These are phyloP conservation scores for Edaphochlamys debaryana DNA, from an alignment of 139 green algal species.

Conservation along the genomic window DNA sequence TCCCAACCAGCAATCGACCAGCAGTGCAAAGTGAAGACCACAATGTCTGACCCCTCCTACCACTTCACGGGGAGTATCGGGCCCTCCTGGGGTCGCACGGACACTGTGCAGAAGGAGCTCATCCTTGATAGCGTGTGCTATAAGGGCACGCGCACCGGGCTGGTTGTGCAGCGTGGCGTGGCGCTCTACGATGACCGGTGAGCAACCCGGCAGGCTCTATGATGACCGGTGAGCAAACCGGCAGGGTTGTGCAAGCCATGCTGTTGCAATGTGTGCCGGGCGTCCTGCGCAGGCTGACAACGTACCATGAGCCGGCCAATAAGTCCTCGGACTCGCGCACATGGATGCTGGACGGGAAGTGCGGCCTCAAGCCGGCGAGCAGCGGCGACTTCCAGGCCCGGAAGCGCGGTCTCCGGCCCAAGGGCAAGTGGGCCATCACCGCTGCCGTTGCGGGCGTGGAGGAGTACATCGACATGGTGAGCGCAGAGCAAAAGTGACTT, in stretches of 20 bases:
- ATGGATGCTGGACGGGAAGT: slow-evolving; percentile 54
- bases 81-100: too few species aligned
- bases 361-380: slow-evolving; percentile 45
- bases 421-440: slow-evolving; percentile 40
- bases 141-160: not conserved
- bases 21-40: too few species aligned
- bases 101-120: too few species aligned
- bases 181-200: slow-evolving; percentile 9
- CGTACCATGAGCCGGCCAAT: slow-evolving; percentile 9
- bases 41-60: too few species aligned
- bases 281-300: not conserved
- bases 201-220: not conserved
- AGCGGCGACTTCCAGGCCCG: slow-evolving; percentile 6
- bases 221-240: too few species aligned
- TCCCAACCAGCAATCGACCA: too few species aligned
- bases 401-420: slow-evolving; percentile 16
- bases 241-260: too few species aligned
- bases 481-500: not conserved
- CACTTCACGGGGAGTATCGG: too few species aligned
- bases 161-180: slow-evolving; percentile 6
- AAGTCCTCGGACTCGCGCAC: slow-evolving; percentile 31
- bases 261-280: too few species aligned
- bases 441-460: slow-evolving; percentile 24
- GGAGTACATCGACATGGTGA: slow-evolving; percentile 50
- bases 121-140: not conserved